Percentiles rank a stretch among this genome's conserved stretches.
Evolutionary conservation across 2,329 filamentous ascomycete species (phyloP).

Genomic region (Cucurbitaria berberidis): DNA sequence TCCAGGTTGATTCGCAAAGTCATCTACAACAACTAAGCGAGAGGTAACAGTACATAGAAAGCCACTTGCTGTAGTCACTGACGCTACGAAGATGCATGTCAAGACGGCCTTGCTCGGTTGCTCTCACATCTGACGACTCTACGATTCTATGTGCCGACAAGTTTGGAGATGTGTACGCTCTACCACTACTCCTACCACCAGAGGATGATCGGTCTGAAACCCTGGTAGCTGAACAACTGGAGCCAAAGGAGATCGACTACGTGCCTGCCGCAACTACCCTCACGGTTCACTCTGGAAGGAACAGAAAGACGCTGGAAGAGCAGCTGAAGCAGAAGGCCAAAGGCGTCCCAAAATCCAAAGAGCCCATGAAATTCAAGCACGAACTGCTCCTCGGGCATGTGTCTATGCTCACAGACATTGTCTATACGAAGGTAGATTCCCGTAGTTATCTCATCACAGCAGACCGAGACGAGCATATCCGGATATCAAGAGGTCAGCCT

Average conservation of each 20-base stretch:
- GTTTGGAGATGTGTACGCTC: slow-evolving; percentile 92
- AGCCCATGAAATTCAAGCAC: slow-evolving; percentile 69
- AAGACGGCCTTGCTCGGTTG: slow-evolving; percentile 82
- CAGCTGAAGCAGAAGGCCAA: slow-evolving; percentile 57
- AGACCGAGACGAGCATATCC: slow-evolving; percentile 83
- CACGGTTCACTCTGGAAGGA: slow-evolving; percentile 68
- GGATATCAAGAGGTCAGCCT: slow-evolving; percentile 79
- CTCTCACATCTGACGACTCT: slow-evolving; percentile 70
- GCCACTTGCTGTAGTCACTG: slow-evolving; percentile 4
- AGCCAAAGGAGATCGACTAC: slow-evolving; percentile 50
- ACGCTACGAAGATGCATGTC: slow-evolving; percentile 73
- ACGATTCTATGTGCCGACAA: slow-evolving; percentile 89
- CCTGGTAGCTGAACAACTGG: slow-evolving; percentile 21
- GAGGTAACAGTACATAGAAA: slow-evolving; percentile 59
- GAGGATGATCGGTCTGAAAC: slow-evolving; percentile 39
- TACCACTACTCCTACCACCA: slow-evolving; percentile 69
- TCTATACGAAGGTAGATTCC: slow-evolving; percentile 58
- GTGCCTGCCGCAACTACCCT: slow-evolving; percentile 62
- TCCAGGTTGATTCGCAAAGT: slow-evolving; percentile 69
- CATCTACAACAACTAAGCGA: slow-evolving; percentile 71
- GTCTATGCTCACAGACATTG: slow-evolving; percentile 85
- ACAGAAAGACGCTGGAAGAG: slow-evolving; percentile 62
- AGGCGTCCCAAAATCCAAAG: slow-evolving; percentile 54
- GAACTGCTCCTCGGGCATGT: slow-evolving; percentile 88
- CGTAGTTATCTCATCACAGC: slow-evolving; percentile 69